Conservation (phyloP, 345 rosid species). For the Eutrema yunnanense region DNA sequence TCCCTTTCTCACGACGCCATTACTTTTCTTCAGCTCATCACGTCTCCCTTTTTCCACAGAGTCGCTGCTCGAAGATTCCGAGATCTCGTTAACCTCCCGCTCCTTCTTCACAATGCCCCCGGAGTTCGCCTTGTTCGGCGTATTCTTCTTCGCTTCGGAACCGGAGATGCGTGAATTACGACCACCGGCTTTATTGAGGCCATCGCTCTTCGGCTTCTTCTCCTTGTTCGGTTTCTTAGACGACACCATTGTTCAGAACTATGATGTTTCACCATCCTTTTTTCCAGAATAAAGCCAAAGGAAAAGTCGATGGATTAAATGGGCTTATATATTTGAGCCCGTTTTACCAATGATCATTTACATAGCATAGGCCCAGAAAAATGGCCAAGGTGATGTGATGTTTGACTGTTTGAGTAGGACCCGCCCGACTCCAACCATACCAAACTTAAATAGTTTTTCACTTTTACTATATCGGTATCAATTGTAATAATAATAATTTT, state of each 20-base stretch:
- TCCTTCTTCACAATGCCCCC: neutral
- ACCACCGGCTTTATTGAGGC: neutral
- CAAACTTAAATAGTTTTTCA: too few species aligned
- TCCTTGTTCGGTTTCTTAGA: conserved; percentile 26
- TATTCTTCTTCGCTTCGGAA: conserved; percentile 10
- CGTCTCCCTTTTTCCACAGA: conserved; percentile 11
- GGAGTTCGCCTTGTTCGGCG: neutral
- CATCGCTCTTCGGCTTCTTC: conserved; percentile 22
- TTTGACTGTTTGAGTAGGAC: neutral
- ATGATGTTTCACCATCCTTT: neutral
- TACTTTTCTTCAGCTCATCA: conserved; percentile 9
- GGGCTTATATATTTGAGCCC: neutral
- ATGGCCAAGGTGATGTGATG: neutral
- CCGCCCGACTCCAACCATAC: too few species aligned
- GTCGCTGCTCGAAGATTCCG: conserved; percentile 20
- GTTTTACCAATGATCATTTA: neutral
- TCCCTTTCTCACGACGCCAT: conserved; percentile 12
- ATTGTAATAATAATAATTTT: too few species aligned
- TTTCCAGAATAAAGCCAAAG: neutral
- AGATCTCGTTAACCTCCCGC: conserved; percentile 21
- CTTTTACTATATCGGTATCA: too few species aligned
- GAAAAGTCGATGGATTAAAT: neutral
- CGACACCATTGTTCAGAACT: conserved; percentile 21
- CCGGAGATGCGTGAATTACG: neutral
- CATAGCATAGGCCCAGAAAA: neutral